Evolutionary conservation across 192 early-diverging fungal genomes (phyloP).

Genomic region (Backusella psychrophila): DNA sequence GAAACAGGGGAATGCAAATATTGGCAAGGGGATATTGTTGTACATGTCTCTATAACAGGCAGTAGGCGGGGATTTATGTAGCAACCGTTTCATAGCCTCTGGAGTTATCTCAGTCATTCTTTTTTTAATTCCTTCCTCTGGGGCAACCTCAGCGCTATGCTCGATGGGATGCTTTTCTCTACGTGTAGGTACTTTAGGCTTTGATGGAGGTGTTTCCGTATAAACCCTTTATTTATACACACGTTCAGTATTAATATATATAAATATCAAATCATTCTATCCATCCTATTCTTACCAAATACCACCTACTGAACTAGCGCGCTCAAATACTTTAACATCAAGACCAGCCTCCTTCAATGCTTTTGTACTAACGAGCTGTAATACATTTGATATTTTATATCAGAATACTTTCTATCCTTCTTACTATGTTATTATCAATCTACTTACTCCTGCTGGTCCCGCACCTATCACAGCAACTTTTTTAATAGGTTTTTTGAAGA

Average conservation of each 20-base stretch:
- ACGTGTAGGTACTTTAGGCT: constrained; percentile 9
- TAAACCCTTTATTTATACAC: not conserved
- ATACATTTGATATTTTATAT: not conserved
- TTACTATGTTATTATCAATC: not conserved
- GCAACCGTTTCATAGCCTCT: not conserved
- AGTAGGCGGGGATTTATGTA: not conserved
- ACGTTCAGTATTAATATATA: not conserved
- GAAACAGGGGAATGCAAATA: not conserved
- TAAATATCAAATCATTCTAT: not conserved
- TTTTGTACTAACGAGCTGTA: constrained; percentile 2
- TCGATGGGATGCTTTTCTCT: not conserved
- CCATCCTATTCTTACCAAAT: constrained; percentile 11
- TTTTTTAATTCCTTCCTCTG: not conserved
- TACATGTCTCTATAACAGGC: constrained; percentile 14
- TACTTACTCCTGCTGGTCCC: constrained; percentile 32
- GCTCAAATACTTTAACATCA: constrained; percentile 20
- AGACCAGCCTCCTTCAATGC: not conserved
- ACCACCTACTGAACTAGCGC: constrained; percentile 19
- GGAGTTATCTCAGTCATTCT: constrained; percentile 8
- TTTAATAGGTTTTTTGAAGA: constrained; percentile 17
- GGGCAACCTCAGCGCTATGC: not conserved
- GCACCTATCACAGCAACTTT: constrained; percentile 29
- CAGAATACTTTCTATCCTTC: not conserved
- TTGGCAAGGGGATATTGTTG: not conserved
- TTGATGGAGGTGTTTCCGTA: not conserved